Evolutionary conservation across 2,329 filamentous ascomycete species (phyloP).

Genomic region (Fusarium fujikuroi): DNA sequence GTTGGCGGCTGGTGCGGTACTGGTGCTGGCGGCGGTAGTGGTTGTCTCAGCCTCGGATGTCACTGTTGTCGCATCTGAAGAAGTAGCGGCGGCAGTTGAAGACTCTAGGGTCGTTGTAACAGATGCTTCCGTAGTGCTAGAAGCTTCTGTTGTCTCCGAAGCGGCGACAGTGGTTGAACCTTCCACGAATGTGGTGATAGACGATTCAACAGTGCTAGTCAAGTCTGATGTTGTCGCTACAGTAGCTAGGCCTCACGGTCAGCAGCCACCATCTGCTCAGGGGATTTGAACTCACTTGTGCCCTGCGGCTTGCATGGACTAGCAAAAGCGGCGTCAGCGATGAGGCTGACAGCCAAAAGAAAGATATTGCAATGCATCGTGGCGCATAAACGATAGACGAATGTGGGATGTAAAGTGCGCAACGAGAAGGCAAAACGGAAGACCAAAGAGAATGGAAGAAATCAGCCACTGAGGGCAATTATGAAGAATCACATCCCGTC

Average conservation of each 20-base stretch:
- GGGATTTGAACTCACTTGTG: background rate
- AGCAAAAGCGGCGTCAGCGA: background rate
- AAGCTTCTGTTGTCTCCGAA: background rate
- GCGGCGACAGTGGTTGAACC: background rate
- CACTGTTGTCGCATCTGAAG: background rate
- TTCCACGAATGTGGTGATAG: background rate
- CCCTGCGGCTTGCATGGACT: background rate
- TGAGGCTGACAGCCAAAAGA: background rate
- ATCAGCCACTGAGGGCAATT: too few species aligned
- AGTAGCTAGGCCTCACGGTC: background rate
- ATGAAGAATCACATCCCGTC: fast-evolving
- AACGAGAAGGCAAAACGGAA: background rate
- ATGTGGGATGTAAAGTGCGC: background rate
- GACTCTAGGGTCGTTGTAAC: background rate
- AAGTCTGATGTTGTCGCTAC: background rate
- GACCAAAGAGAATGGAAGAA: background rate
- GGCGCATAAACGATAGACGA: background rate
- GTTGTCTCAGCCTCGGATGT: background rate
- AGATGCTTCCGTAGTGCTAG: too few species aligned
- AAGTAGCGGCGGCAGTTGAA: background rate
- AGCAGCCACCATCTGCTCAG: background rate
- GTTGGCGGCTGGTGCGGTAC: background rate
- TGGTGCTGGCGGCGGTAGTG: background rate
- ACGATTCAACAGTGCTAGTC: background rate
- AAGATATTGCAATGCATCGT: background rate